Evolutionary conservation across 139 green algal genomes (phyloP).

Genomic region (Chloropicon primus): DNA sequence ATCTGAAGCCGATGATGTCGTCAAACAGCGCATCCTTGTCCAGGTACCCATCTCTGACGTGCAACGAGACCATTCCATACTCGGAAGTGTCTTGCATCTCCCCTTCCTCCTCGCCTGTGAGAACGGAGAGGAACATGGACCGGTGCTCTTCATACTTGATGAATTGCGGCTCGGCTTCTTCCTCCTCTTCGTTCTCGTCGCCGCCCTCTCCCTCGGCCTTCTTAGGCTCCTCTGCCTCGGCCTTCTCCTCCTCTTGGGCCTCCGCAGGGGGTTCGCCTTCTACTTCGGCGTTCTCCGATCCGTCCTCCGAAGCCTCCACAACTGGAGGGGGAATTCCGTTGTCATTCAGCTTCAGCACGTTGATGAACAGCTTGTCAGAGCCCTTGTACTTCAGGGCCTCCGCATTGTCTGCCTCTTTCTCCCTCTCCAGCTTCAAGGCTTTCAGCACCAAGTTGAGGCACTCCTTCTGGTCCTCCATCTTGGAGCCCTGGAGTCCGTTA

Average conservation of each 20-base stretch:
- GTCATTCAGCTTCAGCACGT: no score
- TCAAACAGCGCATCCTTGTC: not conserved
- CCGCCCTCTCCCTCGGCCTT: not conserved
- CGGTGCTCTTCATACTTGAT: not conserved
- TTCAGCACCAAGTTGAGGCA: constrained; percentile 27
- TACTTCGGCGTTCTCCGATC: no score
- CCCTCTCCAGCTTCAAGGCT: not conserved
- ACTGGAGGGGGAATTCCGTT: no score
- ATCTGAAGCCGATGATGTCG: not conserved
- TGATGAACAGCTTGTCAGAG: no score
- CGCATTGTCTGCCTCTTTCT: not conserved
- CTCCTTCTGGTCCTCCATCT: constrained; percentile 32
- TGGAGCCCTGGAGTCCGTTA: not conserved
- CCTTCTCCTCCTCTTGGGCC: not conserved
- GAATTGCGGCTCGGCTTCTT: not conserved
- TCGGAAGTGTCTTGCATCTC: not conserved
- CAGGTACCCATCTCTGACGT: not conserved
- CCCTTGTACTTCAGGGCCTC: no score
- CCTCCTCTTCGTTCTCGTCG: not conserved
- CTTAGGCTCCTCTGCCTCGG: not conserved
- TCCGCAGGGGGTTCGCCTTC: no score
- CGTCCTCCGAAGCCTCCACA: no score
- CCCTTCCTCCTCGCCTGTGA: not conserved
- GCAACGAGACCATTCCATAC: not conserved
- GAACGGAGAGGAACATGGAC: no score